These are phyloP conservation scores for Dioscorea zingiberensis DNA, from an alignment of 106 monocot species.

Conservation along the genomic window DNA sequence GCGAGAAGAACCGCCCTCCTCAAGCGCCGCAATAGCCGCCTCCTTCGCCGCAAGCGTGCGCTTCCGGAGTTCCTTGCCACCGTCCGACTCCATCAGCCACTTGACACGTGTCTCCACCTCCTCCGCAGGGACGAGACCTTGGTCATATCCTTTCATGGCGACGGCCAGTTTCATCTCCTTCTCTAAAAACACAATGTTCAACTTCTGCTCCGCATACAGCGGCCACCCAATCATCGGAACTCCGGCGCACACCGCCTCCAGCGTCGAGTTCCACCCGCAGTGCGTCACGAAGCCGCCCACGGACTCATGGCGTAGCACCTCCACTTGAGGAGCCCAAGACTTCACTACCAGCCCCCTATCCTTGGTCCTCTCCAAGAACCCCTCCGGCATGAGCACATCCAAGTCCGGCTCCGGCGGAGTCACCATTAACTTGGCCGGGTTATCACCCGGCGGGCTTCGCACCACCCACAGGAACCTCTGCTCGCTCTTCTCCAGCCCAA, in stretches of 20 bases:
- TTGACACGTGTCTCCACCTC: constrained; percentile 54
- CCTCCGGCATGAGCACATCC: constrained; percentile 40
- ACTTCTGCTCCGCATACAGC: constrained; percentile 61
- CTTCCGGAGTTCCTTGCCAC: constrained; percentile 20
- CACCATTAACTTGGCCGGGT: constrained; percentile 1
- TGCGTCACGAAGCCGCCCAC: constrained; percentile 72
- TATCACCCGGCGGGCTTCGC: constrained; percentile 24
- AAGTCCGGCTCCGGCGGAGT: constrained; percentile 33
- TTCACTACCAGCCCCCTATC: constrained; percentile 44
- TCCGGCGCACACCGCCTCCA: constrained; percentile 52
- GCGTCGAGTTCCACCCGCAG: constrained; percentile 67
- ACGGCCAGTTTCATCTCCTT: constrained; percentile 39
- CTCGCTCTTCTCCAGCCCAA: constrained; percentile 53
- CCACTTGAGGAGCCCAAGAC: constrained; percentile 64
- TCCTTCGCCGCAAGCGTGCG: constrained; percentile 19
- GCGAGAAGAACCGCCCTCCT: constrained; percentile 23
- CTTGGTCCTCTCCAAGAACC: constrained; percentile 48
- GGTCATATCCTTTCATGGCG: constrained; percentile 32
- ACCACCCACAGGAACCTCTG: constrained; percentile 72
- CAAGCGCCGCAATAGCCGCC: constrained; percentile 15
- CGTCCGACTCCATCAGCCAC: constrained; percentile 57
- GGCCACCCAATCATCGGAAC: constrained; percentile 75
- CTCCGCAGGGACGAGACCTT: constrained; percentile 33
- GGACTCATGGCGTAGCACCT: constrained; percentile 41
- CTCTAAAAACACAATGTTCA: constrained; percentile 52